Percentiles rank a stretch among this genome's conserved stretches.
phyloP scores from a whole-genome alignment of 495 filamentous ascomycete species.

The Neurospora hispaniola region DNA sequence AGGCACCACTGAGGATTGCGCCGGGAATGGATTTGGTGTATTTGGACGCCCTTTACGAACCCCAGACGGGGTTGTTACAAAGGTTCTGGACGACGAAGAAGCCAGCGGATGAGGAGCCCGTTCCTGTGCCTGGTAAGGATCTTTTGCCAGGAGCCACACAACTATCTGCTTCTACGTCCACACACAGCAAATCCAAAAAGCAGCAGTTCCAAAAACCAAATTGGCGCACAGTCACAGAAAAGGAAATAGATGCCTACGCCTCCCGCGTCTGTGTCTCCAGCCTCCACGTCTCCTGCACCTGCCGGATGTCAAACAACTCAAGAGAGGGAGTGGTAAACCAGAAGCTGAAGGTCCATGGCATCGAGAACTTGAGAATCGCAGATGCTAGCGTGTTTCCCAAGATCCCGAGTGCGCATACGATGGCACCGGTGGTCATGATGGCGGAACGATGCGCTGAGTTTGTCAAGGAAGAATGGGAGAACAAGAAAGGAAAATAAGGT shows the following conservation, averaged over 20 bases:
- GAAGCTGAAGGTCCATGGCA: conserved; percentile 37
- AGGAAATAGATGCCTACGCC: conserved; percentile 19
- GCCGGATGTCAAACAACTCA: conserved; percentile 12
- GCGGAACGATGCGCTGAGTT: conserved; percentile 43
- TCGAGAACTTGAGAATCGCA: conserved; percentile 30
- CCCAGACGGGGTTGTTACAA: not conserved
- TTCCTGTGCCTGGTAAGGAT: not conserved
- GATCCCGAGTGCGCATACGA: conserved; percentile 33
- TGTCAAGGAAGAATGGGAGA: conserved; percentile 25
- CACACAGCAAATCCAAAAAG: not conserved
- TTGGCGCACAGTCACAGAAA: conserved; percentile 15
- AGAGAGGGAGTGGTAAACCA: conserved; percentile 34
- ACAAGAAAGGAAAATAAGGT: conserved; percentile 3
- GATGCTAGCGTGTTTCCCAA: conserved; percentile 43
- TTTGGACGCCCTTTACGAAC: conserved; percentile 5
- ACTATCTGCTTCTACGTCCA: not conserved
- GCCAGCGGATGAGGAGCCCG: not conserved
- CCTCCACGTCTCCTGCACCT: conserved; percentile 9
- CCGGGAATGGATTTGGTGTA: conserved; percentile 12
- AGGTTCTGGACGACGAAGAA: not conserved
- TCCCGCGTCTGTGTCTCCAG: conserved; percentile 6
- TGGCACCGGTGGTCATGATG: conserved; percentile 37
- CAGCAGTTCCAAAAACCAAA: not conserved
- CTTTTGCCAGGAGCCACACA: not conserved
- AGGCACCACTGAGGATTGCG: conserved; percentile 6